phyloP scores from a whole-genome alignment of 1,284 basidiomycete genomes.

The Anthracocystis panici-leucophaei region DNA sequence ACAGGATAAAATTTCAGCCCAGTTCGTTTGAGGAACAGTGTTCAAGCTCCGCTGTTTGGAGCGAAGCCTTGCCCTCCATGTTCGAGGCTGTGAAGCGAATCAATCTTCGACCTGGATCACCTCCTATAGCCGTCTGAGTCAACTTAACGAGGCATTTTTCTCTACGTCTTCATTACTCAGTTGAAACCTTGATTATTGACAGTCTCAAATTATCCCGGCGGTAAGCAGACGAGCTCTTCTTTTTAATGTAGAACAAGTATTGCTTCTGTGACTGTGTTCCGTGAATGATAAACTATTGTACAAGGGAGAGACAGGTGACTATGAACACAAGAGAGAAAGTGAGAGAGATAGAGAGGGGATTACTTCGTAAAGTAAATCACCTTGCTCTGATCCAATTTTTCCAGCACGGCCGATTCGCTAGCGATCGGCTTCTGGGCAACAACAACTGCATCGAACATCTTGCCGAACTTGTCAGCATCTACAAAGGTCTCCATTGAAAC shows the following conservation, averaged over 20 bases:
- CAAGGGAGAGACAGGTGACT: background rate
- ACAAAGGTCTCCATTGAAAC: conserved; percentile 10
- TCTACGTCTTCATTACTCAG: no score
- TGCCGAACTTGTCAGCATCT: conserved; percentile 13
- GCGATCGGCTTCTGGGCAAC: conserved; percentile 34
- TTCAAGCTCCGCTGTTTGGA: no score
- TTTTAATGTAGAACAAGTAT: background rate
- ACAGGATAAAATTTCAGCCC: no score
- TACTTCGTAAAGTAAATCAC: conserved; percentile 34
- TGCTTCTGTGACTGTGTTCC: background rate
- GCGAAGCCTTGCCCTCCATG: no score
- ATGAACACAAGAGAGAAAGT: background rate
- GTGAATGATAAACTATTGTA: background rate
- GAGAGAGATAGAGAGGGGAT: background rate
- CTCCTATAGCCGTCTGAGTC: no score
- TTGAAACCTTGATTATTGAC: no score
- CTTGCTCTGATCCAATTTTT: conserved; percentile 13
- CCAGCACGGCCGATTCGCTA: conserved; percentile 16
- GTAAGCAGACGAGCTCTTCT: no score
- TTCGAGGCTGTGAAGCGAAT: no score
- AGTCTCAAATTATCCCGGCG: no score
- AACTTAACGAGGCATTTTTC: no score
- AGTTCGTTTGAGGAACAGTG: no score
- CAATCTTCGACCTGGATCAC: no score
- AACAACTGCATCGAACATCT: conserved; percentile 25